These are phyloP conservation scores for Fusarium clavum DNA, from an alignment of 2,329 filamentous ascomycete genomes.

Conservation along the genomic window DNA sequence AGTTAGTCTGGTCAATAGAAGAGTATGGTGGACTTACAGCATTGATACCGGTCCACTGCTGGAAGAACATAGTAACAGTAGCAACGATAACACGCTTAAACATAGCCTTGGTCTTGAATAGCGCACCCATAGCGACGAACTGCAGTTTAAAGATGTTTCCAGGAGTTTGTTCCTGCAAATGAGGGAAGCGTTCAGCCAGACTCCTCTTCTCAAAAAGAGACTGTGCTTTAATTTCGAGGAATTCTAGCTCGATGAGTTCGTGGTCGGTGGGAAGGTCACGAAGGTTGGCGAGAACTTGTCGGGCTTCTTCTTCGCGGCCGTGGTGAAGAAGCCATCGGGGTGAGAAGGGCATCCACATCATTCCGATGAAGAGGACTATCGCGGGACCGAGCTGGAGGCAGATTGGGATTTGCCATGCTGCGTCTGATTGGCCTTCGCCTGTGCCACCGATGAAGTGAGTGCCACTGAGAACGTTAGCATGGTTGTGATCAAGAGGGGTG, in stretches of 20 bases:
- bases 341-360: slow-evolving; percentile 83
- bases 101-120: slow-evolving; percentile 75
- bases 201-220: slow-evolving; percentile 76
- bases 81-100: slow-evolving; percentile 74
- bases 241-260: slow-evolving; percentile 77
- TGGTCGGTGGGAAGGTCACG: slow-evolving; percentile 70
- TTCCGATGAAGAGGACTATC: slow-evolving; percentile 73
- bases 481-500: no score
- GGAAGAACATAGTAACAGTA: slow-evolving; percentile 71
- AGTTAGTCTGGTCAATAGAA: background rate
- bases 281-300: slow-evolving; percentile 70
- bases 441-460: slow-evolving; percentile 74
- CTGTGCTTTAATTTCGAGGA: slow-evolving; percentile 85
- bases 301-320: slow-evolving; percentile 74
- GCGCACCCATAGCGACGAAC: slow-evolving; percentile 72
- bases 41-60: slow-evolving; percentile 62
- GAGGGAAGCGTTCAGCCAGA: slow-evolving; percentile 19
- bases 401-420: slow-evolving; percentile 80
- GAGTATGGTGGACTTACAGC: slow-evolving; percentile 53
- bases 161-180: slow-evolving; percentile 2
- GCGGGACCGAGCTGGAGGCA: slow-evolving; percentile 78
- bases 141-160: slow-evolving; percentile 73
- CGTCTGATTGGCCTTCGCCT: slow-evolving; percentile 65
- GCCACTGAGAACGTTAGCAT: slow-evolving; percentile 51
- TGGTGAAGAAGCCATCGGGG: slow-evolving; percentile 82